Conservation (phyloP, 1,284 basidiomycete genomes). For the Cystobasidium sp. region DNA sequence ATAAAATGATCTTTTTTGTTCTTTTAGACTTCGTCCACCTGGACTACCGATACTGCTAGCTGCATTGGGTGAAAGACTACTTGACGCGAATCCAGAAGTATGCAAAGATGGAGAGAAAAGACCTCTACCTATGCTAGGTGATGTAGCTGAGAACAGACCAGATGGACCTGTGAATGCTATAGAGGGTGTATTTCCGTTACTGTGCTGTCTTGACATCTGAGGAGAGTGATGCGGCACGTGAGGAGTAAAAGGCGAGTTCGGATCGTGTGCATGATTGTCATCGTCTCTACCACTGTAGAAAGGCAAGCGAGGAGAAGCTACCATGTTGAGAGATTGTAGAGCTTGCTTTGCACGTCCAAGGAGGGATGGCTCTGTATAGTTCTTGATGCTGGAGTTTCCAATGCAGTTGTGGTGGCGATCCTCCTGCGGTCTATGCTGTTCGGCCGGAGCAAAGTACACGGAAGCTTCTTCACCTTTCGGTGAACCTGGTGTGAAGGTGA, state of each 20-base stretch:
- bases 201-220: background rate
- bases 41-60: background rate
- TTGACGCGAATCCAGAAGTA: background rate
- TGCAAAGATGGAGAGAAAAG: conserved; percentile 22
- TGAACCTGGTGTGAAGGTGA: conserved; percentile 7
- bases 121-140: background rate
- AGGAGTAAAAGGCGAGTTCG: background rate
- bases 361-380: background rate
- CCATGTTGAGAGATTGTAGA: conserved; percentile 7
- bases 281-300: conserved; percentile 19
- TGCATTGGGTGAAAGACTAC: conserved; percentile 3
- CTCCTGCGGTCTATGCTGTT: background rate
- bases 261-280: background rate
- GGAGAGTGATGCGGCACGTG: conserved; percentile 12
- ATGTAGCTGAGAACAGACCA: conserved; percentile 7
- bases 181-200: conserved; percentile 11
- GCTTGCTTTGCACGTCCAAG: conserved; percentile 5
- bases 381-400: background rate
- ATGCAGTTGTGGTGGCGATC: background rate
- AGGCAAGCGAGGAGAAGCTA: conserved; percentile 26
- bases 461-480: conserved; percentile 1
- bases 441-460: conserved; percentile 6
- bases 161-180: conserved; percentile 27
- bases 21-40: background rate
- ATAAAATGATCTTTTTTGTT: conserved; percentile 18